Base-by-base conservation (phyloP, 108 stramenopile genomes). In the Skeletonema grethae region DNA sequence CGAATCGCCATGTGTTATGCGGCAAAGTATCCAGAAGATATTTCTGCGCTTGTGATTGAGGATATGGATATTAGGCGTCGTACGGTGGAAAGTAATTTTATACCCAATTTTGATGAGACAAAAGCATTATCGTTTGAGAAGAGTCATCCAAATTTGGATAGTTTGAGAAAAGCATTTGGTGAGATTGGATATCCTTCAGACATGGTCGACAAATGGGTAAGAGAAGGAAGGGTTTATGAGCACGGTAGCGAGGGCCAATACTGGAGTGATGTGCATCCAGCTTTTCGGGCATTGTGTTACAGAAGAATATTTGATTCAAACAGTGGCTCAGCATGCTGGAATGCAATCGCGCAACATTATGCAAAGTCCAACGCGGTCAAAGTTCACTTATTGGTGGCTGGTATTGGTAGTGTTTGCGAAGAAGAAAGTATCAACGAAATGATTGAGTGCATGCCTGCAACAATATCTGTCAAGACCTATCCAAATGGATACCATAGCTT, bases 241-340 rank as follows among this genome's bases (percentile, higher is more conserved):
- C 53, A 41, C 0, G 62, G 62, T 0, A 30, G 32, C 22, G 29
- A 11, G 45, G 46, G 48, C 0, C 15, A 16, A 22, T 83, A 50
- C 36, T 84, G 79, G 75, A 62, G 63, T 39, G 75, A 82, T 31
- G 72, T 83, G 0, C 76, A 84, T 57, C 85, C 85, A 7, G 78
- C 55, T 10, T 77, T 82, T 55, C 79, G 82, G 24, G 16, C 29
- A 25, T 46, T 86, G 3, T 80, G 82, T 35, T 79, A 82, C 55
- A 11, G 63, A 18, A 53, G 69, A 15, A 35, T 86, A 11, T 65
- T 83, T 16, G 58, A 60, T 16, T 72, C 65, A 25, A 45, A 76
- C n/a, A 53, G 55, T 45, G 85, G 70, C 13, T 16, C 43, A n/a
- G 43, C 46, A 7, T 45, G 36, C 9, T 81, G 80, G 70, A 43